These are phyloP conservation scores for Conoideocrella luteorostrata DNA, from an alignment of 2,329 filamentous ascomycete species.

Conservation along the genomic window DNA sequence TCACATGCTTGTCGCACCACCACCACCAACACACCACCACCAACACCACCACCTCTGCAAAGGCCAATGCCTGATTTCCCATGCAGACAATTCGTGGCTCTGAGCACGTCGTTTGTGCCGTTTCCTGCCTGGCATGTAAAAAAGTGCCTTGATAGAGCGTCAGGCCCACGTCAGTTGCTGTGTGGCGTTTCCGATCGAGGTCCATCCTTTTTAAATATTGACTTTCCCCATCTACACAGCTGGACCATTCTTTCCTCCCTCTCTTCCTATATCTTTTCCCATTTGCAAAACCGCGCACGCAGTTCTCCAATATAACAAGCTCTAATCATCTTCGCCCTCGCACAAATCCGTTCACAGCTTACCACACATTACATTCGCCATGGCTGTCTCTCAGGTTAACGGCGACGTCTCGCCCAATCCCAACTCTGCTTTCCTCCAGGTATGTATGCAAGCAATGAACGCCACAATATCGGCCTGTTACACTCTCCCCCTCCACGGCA, in stretches of 20 bases:
- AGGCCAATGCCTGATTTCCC: too few species aligned
- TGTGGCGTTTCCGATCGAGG: slow-evolving; percentile 5
- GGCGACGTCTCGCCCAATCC: slow-evolving; percentile 40
- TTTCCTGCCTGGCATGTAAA: background rate
- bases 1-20: slow-evolving; percentile 7
- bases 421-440: slow-evolving; percentile 44
- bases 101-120: background rate
- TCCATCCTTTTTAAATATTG: slow-evolving; percentile 8
- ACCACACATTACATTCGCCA: slow-evolving; percentile 14
- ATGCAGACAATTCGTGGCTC: too few species aligned
- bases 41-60: too few species aligned
- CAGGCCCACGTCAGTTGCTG: slow-evolving; percentile 5
- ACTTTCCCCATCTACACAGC: slow-evolving; percentile 6
- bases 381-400: slow-evolving; percentile 41
- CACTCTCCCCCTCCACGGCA: too few species aligned
- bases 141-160: background rate
- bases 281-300: background rate
- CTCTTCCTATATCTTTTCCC: background rate
- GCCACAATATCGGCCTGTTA: too few species aligned
- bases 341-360: too few species aligned
- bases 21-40: background rate
- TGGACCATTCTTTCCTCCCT: slow-evolving; percentile 1
- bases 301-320: too few species aligned
- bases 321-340: too few species aligned
- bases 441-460: too few species aligned